phyloP scores from a whole-genome alignment of 1,139 yeast genomes.

The Scheffersomyces segobiensis region DNA sequence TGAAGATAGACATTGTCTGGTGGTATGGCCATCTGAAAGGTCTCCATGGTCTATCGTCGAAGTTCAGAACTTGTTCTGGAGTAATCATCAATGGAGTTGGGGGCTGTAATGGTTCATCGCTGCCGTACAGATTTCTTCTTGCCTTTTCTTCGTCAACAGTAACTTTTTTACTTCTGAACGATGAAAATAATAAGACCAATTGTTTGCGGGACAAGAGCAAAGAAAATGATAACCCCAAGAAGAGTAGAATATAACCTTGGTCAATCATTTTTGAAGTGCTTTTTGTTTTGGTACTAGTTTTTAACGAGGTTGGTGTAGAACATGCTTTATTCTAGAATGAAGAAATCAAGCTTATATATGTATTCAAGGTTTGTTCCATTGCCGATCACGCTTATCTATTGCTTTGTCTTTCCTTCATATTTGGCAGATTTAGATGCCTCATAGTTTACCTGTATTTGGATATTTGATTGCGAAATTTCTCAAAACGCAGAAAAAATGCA shows the following conservation, averaged over 20 bases:
- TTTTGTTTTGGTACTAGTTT: background rate
- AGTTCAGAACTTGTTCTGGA: slow-evolving; percentile 63
- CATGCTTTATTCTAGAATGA: background rate
- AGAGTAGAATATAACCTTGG: slow-evolving; percentile 7
- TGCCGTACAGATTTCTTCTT: slow-evolving; percentile 11
- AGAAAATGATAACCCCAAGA: slow-evolving; percentile 13
- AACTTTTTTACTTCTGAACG: slow-evolving; percentile 2
- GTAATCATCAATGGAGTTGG: slow-evolving; percentile 66
- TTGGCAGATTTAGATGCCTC: background rate
- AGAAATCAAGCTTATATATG: background rate
- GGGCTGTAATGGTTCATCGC: slow-evolving; percentile 16
- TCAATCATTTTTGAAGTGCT: slow-evolving; percentile 5
- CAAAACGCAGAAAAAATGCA: background rate
- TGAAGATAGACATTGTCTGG: slow-evolving; percentile 75
- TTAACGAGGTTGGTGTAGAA: too few relatives aligned
- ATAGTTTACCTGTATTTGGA: slow-evolving; percentile 4
- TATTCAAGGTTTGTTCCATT: background rate
- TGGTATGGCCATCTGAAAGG: slow-evolving; percentile 82
- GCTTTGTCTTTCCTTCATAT: background rate
- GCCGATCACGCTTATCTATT: background rate
- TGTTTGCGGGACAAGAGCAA: slow-evolving; percentile 18
- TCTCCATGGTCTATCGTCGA: slow-evolving; percentile 79
- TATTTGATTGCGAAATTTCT: slow-evolving; percentile 7
- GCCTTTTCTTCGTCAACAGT: background rate
- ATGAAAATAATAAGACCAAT: background rate